Conservation (phyloP, 1,284 basidiomycete genomes). For the Naganishia cerealis region DNA sequence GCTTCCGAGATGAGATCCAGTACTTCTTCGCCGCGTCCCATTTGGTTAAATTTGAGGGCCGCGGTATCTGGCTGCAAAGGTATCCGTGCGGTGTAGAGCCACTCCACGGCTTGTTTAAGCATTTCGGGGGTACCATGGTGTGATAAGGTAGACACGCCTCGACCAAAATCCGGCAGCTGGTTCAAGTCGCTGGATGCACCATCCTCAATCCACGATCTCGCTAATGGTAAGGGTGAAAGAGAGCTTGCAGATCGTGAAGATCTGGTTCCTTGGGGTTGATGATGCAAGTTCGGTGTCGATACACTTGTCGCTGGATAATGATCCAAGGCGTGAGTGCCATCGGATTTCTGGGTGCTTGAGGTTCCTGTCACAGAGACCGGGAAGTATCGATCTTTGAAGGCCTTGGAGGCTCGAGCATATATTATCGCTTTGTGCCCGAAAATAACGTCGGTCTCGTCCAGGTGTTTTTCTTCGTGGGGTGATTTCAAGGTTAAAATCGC, state of each 20-base stretch:
- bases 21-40: conserved; percentile 85
- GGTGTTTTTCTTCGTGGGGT: not conserved
- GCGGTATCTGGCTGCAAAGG: not conserved
- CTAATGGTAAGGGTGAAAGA: conserved; percentile 26
- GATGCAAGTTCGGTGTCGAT: conserved; percentile 10
- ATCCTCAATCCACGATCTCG: conserved; percentile 16
- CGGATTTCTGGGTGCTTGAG: not conserved
- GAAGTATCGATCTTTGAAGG: conserved; percentile 81
- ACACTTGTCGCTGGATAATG: not conserved
- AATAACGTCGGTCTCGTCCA: conserved; percentile 60
- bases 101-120: conserved; percentile 83
- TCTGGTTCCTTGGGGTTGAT: not conserved
- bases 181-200: not conserved
- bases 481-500: not conserved
- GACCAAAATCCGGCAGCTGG: conserved; percentile 36
- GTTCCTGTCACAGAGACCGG: conserved; percentile 26
- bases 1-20: conserved; percentile 67
- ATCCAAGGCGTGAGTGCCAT: not conserved
- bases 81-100: conserved; percentile 76
- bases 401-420: conserved; percentile 81
- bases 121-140: conserved; percentile 71
- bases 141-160: conserved; percentile 57
- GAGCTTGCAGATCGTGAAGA: conserved; percentile 36
- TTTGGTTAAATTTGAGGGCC: conserved; percentile 55
- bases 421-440: conserved; percentile 93